Conservation (phyloP, 176 grass and related monocot species). For the Phoenix dactylifera region DNA sequence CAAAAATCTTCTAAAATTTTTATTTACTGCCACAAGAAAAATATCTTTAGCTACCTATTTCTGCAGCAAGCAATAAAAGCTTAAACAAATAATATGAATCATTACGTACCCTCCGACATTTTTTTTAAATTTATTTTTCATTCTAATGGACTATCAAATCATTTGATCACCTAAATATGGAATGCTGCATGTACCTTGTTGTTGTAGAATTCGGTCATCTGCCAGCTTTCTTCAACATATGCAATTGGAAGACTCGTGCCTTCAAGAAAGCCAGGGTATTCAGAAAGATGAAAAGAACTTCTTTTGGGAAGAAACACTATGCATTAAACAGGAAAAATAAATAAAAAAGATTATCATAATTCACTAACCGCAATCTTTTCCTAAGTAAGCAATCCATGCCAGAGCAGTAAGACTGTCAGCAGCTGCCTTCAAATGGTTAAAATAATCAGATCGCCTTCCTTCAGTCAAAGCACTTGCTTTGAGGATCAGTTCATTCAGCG, state of each 20-base stretch:
- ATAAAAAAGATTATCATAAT: slow-evolving; percentile 5
- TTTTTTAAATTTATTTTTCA: no score
- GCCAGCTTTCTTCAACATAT: slow-evolving; percentile 59
- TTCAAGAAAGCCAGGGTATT: slow-evolving; percentile 2
- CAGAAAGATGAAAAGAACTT: background rate
- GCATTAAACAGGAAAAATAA: background rate
- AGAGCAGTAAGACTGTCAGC: slow-evolving; percentile 40
- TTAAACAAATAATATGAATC: no score
- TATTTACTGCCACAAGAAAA: no score
- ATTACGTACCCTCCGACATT: no score
- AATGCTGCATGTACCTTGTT: slow-evolving; percentile 27
- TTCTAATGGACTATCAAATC: no score
- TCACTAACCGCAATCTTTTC: slow-evolving; percentile 45
- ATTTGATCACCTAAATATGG: no score
- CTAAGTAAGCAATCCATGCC: slow-evolving; percentile 48
- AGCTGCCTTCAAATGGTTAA: slow-evolving; percentile 50
- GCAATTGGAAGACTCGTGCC: slow-evolving; percentile 54
- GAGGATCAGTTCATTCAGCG: slow-evolving; percentile 38
- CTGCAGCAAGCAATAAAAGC: no score
- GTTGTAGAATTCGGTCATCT: slow-evolving; percentile 63
- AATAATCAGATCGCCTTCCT: slow-evolving; percentile 26
- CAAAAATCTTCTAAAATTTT: no score
- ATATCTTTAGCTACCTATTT: no score
- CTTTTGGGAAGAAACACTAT: background rate
- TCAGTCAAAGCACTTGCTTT: slow-evolving; percentile 35